Evolutionary conservation across 2,329 filamentous ascomycete species (phyloP), one percentile per base, ranked within the genome.

Genomic region (Metarhizium humberi): DNA sequence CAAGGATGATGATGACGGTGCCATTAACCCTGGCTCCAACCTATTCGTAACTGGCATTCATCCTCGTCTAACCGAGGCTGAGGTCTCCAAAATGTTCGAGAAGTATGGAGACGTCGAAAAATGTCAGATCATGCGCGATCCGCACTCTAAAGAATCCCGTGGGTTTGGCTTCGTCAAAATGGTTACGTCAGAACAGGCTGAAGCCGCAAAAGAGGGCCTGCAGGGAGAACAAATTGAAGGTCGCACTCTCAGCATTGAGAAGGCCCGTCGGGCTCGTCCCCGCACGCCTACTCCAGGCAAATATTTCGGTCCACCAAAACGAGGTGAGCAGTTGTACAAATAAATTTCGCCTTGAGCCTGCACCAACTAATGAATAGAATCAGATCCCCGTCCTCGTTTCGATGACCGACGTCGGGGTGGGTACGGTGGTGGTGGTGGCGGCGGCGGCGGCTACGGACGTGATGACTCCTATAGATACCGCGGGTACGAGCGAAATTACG

Each of bases 121-220:
- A 76, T 97, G 92, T 78, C 95, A 96, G 73, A 99, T 99, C 77
- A 99, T 99, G 94, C 85, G 92, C 68, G 94, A 99, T 69, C 94
- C 94, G 59, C 94, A 99, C 74, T 95, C 90, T 67, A 95, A 96
- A 76, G 94, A 99, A 75, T 97, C 92, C 64, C 94, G 94, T 73
- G 94, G 94, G 62, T 99, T 99, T 63, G 94, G 94, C 55, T 99
- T 99, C 77, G 94, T 99, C 71, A 97, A 99, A 79, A 97, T 99
- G 92, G 85, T 91, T 58, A 95, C 90, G 56, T 84, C 90, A 51
- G 92, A 97, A 55, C 89, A 96, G 74, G 94, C 94, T 61, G 94
- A 99, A 73, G 92, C 94, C 63, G 94, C 94, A 63, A 96, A 94
- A 78, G 94, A 97, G 67, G 92, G 89, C 54, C 81, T 99, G 36